Evolutionary conservation across 1,284 basidiomycete genomes (phyloP), one percentile per base, ranked within the genome.

Genomic region (Puccinia hordei): DNA sequence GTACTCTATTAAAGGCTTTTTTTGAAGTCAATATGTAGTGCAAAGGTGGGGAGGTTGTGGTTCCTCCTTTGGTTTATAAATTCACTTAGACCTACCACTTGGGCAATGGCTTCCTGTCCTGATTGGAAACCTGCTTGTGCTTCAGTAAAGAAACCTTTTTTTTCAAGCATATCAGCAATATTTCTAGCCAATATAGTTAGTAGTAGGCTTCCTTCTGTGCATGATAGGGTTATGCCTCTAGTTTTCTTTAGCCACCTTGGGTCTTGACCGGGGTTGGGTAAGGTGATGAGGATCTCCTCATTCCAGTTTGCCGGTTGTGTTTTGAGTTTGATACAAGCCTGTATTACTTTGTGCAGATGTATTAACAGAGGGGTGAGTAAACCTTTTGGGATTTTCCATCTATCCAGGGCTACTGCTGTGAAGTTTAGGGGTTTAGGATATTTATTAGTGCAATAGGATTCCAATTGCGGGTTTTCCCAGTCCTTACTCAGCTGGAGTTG

Each of bases 221-320:
- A 66, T 3, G 74, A 77, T 0, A 77, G 63, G 2, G 74, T 77
- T 2, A 68, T 77, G 15, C 63, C 74, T 27, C 63, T 30, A 30
- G 61, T 77, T 6, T 77, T 77, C 9, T 44, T 53, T 8, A 68
- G 17, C 0, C 17, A 27, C 1, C 22, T 9, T 0, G 63, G 63
- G 30, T 77, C 74, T n/a, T 51, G 73, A 17, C 73, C 73, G 2
- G 73, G 73, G 30, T 74, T 74, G 0, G 53, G 55, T 2, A 74
- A 33, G 1, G 57, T 59, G 41, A 74, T 74, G 4, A 74, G 35
- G 0, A 74, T 27, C 33, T 74, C 55, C 41, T 74, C 55, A 30
- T 63, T 63, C 57, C 73, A 74, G 0, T 27, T 27, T 61, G 6
- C 41, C 0, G 73, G 73, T 19, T 59, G 73, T n/a, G 22, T 74